Conservation (phyloP, 345 rosid species). For the Psidium guajava region DNA sequence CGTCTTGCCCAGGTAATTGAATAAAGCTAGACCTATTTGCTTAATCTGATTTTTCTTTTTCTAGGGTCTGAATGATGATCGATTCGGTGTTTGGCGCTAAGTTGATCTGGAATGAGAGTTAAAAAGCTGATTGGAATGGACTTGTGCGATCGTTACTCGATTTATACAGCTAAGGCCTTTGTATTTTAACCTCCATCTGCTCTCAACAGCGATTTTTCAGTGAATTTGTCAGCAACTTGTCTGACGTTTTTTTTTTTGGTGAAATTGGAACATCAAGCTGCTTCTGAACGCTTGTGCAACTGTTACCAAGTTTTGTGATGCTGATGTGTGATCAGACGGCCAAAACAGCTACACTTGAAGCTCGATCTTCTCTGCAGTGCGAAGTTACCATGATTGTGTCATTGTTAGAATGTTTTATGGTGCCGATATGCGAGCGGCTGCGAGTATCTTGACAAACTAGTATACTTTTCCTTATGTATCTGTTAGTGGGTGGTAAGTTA, state of each 20-base stretch:
- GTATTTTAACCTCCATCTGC: background rate
- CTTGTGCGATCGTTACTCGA: background rate
- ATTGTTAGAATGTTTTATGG: background rate
- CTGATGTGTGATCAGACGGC: background rate
- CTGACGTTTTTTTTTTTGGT: background rate
- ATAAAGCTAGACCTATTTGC: background rate
- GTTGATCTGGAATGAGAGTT: background rate
- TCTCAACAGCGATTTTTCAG: background rate
- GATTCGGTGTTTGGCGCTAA: background rate
- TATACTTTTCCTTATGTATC: background rate
- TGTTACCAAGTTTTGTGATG: background rate
- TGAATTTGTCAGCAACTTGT: background rate
- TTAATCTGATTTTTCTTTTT: background rate
- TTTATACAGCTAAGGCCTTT: background rate
- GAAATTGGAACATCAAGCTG: background rate
- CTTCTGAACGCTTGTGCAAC: background rate
- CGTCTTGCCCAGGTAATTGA: constrained; percentile 61
- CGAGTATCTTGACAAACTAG: background rate
- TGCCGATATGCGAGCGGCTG: background rate
- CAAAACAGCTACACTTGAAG: background rate
- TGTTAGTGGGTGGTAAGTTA: background rate
- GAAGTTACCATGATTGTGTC: background rate
- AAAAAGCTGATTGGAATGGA: background rate
- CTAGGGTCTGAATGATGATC: background rate
- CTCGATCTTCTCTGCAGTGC: background rate